These are phyloP conservation scores for Begonia peltatifolia DNA, from an alignment of 306 rosid genomes.

Conservation along the genomic window DNA sequence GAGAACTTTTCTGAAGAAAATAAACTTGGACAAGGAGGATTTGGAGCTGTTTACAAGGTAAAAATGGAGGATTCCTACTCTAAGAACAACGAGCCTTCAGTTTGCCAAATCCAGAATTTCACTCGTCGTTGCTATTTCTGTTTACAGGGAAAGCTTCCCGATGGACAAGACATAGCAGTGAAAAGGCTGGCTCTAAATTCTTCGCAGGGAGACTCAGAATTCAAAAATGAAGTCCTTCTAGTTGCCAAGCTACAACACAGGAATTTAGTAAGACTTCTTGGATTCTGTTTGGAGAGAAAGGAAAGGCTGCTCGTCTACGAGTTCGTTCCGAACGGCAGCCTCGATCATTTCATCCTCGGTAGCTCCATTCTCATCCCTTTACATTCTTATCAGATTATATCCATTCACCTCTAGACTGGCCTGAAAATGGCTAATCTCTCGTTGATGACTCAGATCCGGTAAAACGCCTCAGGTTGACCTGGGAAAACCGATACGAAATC, in stretches of 20 bases:
- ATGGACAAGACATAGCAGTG: constrained; percentile 11
- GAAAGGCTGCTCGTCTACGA: constrained; percentile 3
- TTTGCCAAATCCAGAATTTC: too few relatives aligned
- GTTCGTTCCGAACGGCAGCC: too few relatives aligned
- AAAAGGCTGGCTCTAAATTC: constrained; percentile 8
- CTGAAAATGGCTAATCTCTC: too few relatives aligned
- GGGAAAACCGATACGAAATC: neutral
- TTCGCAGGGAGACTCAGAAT: constrained; percentile 7
- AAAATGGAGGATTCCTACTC: neutral
- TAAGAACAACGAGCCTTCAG: too few relatives aligned
- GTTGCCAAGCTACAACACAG: constrained; percentile 12
- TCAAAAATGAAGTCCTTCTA: constrained; percentile 10
- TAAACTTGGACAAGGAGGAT: constrained; percentile 36
- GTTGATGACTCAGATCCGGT: neutral
- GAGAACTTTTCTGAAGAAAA: constrained; percentile 22
- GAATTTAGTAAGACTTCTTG: constrained; percentile 12
- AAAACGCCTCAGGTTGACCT: neutral
- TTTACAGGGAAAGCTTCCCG: constrained; percentile 7
- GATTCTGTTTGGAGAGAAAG: constrained; percentile 9
- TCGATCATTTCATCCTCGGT: too few relatives aligned
- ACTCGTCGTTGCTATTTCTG: neutral
- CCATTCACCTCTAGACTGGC: too few relatives aligned
- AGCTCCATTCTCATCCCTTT: too few relatives aligned
- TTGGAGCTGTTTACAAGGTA: constrained; percentile 38
- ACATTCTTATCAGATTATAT: too few relatives aligned